Conservation (phyloP, 2,329 filamentous ascomycete genomes). For the Aspergillus persii region DNA sequence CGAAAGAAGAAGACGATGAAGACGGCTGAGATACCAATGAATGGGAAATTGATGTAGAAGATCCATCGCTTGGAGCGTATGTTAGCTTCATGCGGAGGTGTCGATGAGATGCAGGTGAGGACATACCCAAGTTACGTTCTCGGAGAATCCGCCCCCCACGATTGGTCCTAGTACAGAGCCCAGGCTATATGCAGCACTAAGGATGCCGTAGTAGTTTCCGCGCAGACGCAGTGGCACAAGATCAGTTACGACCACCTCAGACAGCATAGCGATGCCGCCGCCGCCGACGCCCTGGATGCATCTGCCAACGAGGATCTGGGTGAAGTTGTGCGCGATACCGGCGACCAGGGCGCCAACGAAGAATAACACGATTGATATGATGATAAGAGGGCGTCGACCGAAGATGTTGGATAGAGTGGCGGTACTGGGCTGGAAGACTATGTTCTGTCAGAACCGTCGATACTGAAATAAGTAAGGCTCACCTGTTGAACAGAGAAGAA, state of each 20-base stretch:
- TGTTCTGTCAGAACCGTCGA: not conserved
- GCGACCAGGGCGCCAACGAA: slow-evolving; percentile 53
- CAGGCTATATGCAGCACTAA: slow-evolving; percentile 28
- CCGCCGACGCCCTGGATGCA: slow-evolving; percentile 55
- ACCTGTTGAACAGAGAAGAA: slow-evolving; percentile 61
- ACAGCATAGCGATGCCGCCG: slow-evolving; percentile 43
- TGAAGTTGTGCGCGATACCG: slow-evolving; percentile 46
- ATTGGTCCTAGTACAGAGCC: slow-evolving; percentile 50
- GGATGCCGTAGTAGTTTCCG: slow-evolving; percentile 24
- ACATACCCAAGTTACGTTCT: slow-evolving; percentile 21
- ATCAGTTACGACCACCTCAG: slow-evolving; percentile 47
- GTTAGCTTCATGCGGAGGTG: too few relatives aligned
- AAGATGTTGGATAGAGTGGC: slow-evolving; percentile 55
- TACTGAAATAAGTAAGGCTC: not conserved
- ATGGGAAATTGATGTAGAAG: slow-evolving; percentile 31
- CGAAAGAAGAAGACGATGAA: slow-evolving; percentile 21
- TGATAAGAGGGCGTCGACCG: slow-evolving; percentile 46
- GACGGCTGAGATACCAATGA: slow-evolving; percentile 21
- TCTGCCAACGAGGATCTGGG: slow-evolving; percentile 54
- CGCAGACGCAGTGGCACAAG: slow-evolving; percentile 43
- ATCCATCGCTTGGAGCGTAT: slow-evolving; percentile 23
- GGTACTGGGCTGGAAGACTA: slow-evolving; percentile 47
- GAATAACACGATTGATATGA: slow-evolving; percentile 48
- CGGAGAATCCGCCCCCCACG: slow-evolving; percentile 27
- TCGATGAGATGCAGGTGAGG: not conserved